A percentile compares a stretch with the other conserved stretches of the same genome.
phyloP scores from a whole-genome alignment of 495 filamentous ascomycete genomes.

The Parmelia sp. region DNA sequence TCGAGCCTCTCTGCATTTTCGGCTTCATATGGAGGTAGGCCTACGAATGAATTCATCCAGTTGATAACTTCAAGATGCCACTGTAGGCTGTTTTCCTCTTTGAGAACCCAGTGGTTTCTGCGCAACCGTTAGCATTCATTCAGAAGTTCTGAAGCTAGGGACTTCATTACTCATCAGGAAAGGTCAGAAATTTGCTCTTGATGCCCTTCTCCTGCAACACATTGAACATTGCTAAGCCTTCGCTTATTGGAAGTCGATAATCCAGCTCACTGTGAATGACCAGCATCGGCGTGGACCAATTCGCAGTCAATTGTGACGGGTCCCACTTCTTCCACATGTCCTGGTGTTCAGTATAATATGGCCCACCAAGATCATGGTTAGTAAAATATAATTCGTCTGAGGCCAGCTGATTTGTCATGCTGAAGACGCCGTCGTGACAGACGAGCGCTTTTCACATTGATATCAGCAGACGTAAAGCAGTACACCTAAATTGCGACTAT shows the following conservation, averaged over 20 bases:
- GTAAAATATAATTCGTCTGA: constrained; percentile 89
- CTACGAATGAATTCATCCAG: constrained; percentile 82
- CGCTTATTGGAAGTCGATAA: constrained; percentile 76
- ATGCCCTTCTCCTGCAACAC: constrained; percentile 64
- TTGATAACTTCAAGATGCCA: constrained; percentile 87
- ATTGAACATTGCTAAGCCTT: constrained; percentile 84
- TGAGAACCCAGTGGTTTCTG: constrained; percentile 75
- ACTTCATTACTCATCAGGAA: constrained; percentile 58
- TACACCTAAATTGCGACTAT: constrained; percentile 42
- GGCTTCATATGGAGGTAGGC: constrained; percentile 36
- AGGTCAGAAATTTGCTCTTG: constrained; percentile 57
- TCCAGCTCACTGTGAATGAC: constrained; percentile 91
- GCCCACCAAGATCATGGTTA: constrained; percentile 73
- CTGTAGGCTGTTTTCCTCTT: constrained; percentile 81
- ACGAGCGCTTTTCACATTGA: constrained; percentile 54
- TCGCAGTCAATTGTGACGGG: constrained; percentile 57
- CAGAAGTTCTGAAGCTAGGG: not conserved
- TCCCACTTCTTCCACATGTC: constrained; percentile 78
- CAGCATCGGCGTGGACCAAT: constrained; percentile 82
- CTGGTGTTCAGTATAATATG: constrained; percentile 62
- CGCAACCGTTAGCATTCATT: not conserved
- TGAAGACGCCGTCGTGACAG: constrained; percentile 86
- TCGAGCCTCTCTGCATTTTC: constrained; percentile 13
- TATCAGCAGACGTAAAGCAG: constrained; percentile 55
- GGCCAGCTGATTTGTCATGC: constrained; percentile 63